Evolutionary conservation across 257 asterid species (phyloP).

Genomic region (Misopates orontium): DNA sequence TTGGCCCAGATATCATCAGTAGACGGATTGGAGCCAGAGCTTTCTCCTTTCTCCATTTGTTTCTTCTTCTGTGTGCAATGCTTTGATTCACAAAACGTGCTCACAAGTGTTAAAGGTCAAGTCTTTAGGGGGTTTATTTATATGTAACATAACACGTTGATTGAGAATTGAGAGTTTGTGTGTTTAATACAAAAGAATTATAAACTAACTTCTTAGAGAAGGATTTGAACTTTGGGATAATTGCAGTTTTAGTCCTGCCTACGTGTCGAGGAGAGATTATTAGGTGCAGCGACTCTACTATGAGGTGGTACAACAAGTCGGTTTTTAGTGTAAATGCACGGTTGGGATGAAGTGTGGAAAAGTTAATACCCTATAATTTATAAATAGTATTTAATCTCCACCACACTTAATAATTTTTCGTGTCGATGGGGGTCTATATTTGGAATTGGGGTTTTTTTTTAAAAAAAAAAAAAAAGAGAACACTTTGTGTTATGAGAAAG

Average conservation of each 20-base stretch:
- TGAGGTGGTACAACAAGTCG: too few relatives aligned
- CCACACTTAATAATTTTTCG: too few relatives aligned
- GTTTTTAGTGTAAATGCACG: too few relatives aligned
- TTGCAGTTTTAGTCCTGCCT: background rate
- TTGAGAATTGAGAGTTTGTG: background rate
- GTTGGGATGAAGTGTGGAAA: too few relatives aligned
- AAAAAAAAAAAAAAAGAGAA: too few relatives aligned
- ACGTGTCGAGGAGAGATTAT: too few relatives aligned
- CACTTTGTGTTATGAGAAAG: too few relatives aligned
- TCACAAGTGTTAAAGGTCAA: background rate
- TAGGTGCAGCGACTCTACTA: too few relatives aligned
- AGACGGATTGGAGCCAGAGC: constrained; percentile 46
- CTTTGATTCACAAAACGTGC: constrained; percentile 33
- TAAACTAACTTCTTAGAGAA: background rate
- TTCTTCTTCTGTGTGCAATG: constrained; percentile 23
- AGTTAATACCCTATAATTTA: too few relatives aligned
- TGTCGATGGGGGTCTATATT: too few relatives aligned
- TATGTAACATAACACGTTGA: background rate
- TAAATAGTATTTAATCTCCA: too few relatives aligned
- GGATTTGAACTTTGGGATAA: background rate
- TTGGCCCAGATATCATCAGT: constrained; percentile 66
- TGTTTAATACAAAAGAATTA: background rate
- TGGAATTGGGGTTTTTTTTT: too few relatives aligned
- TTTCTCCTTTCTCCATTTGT: constrained; percentile 72
- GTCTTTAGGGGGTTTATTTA: constrained; percentile 3